Base-by-base conservation (phyloP, 2,329 filamentous ascomycete species). In the Colletotrichum sublineola region DNA sequence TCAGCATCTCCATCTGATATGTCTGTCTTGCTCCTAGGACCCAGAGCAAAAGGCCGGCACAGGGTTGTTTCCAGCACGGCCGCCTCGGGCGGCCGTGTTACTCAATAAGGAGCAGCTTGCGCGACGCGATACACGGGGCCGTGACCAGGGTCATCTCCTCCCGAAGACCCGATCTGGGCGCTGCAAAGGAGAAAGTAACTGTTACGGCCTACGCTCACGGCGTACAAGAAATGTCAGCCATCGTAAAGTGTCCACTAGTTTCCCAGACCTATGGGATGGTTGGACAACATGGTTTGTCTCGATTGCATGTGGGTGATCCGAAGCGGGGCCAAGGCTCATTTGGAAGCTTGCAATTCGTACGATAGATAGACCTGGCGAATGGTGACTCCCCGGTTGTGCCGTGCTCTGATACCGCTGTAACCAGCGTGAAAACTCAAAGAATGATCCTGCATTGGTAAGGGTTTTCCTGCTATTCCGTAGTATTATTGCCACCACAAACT, bases 211-310 rank as follows among this genome's bases (percentile, higher is more conserved):
- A 61, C 52, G 42, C 31, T 66, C 44, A 38, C 46, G 36, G 29
- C 29, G 61, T 38, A 57, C 46, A 63, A 67, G 44, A 33, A 46
- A 73, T 46, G 68, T 48, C 55, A 20, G 60, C 40, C 42, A 40
- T 73, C 73, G 73, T 74, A 74, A 73, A 74, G 52, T 65, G 48
- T 58, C 73, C 73, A 74, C 70, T 74, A 31, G 31, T 67, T 70
- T 67, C 57, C 69, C 56, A 68, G 66, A 52, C 42, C 60, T 29
- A 70, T 38, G 70, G 70, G 38, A 50, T 60, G 68, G 71, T 73
- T 55, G 57, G 46, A 71, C 71, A 67, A 48, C 44, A 60, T 55
- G 60, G 50, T 46, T 57, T 65, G 68, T 65, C 68, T 64, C 64
- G 55, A 70, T 65, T 65, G 53, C 50, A 68, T 68, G 55, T 61